phyloP scores from a whole-genome alignment of 768 basidiomycete genomes.

The Lactarius hatsudake region DNA sequence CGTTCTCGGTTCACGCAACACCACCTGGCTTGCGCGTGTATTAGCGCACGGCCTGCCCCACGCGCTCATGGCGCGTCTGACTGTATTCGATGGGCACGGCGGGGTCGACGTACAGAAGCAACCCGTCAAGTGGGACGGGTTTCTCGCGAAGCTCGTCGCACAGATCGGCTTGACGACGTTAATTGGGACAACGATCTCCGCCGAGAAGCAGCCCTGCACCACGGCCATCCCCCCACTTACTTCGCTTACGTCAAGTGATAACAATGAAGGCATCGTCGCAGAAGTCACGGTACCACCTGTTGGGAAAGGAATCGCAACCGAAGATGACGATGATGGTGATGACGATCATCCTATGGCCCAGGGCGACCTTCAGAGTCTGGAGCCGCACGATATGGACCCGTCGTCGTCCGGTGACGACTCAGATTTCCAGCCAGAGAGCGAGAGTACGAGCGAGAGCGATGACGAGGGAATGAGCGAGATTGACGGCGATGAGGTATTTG shows the following conservation, averaged over 20 bases:
- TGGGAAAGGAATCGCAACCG: neutral
- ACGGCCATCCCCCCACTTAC: neutral
- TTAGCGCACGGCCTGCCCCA: slow-evolving; percentile 37
- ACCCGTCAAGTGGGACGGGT: slow-evolving; percentile 34
- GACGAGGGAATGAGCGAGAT: slow-evolving; percentile 12
- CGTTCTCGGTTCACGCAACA: slow-evolving; percentile 33
- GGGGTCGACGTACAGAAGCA: slow-evolving; percentile 26
- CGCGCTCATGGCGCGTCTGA: slow-evolving; percentile 28
- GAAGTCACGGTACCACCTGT: neutral
- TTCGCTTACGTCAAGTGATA: neutral
- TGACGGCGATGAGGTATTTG: slow-evolving; percentile 8
- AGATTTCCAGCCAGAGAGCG: neutral
- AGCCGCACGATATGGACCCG: neutral
- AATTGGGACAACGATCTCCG: neutral
- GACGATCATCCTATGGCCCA: neutral
- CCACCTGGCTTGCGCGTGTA: slow-evolving; percentile 37
- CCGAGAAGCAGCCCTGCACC: neutral
- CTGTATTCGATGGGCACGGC: slow-evolving; percentile 30
- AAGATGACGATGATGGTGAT: neutral
- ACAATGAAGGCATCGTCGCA: neutral
- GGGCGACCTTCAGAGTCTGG: neutral
- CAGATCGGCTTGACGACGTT: slow-evolving; percentile 41
- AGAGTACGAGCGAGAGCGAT: slow-evolving; percentile 4
- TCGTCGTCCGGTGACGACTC: neutral
- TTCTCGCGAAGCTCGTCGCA: slow-evolving; percentile 42